phyloP scores from a whole-genome alignment of 2,329 filamentous ascomycete genomes.

The Ophiostoma tasmaniense region DNA sequence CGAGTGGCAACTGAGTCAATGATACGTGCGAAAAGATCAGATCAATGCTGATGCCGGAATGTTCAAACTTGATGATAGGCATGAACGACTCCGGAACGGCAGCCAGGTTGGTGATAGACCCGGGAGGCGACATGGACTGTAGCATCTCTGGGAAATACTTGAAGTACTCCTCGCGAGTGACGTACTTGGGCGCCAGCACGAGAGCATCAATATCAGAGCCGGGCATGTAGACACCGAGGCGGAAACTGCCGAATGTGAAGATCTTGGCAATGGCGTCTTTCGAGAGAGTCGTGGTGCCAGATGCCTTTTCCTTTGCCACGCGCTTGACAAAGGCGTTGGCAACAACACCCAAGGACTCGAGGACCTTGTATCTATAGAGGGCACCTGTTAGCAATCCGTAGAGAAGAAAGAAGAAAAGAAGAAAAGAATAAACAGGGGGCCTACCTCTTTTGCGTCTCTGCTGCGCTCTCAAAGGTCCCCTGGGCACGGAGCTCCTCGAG shows the following conservation, averaged over 20 bases:
- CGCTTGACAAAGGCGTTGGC: constrained; percentile 79
- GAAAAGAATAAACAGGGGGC: background rate
- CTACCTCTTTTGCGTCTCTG: constrained; percentile 77
- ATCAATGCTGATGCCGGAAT: constrained; percentile 86
- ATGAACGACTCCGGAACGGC: constrained; percentile 86
- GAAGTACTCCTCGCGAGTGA: constrained; percentile 87
- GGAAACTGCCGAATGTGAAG: constrained; percentile 93
- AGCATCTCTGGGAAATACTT: constrained; percentile 75
- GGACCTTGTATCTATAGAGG: constrained; percentile 55
- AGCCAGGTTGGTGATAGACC: constrained; percentile 76
- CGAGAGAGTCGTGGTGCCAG: constrained; percentile 64
- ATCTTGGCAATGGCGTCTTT: constrained; percentile 84
- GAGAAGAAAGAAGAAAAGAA: background rate
- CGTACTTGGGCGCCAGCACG: constrained; percentile 82
- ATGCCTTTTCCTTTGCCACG: constrained; percentile 64
- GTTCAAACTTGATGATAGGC: constrained; percentile 95
- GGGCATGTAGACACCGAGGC: constrained; percentile 86
- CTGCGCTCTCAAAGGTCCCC: constrained; percentile 80
- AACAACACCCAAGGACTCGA: constrained; percentile 68
- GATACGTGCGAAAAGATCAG: constrained; percentile 76
- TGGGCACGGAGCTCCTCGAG: constrained; percentile 77
- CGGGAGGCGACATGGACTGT: constrained; percentile 62
- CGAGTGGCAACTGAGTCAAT: constrained; percentile 58
- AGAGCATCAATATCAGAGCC: constrained; percentile 98
- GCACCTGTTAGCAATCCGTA: background rate